Conservation (phyloP, 805 yeast species). For the Wickerhamomyces chambardii region DNA sequence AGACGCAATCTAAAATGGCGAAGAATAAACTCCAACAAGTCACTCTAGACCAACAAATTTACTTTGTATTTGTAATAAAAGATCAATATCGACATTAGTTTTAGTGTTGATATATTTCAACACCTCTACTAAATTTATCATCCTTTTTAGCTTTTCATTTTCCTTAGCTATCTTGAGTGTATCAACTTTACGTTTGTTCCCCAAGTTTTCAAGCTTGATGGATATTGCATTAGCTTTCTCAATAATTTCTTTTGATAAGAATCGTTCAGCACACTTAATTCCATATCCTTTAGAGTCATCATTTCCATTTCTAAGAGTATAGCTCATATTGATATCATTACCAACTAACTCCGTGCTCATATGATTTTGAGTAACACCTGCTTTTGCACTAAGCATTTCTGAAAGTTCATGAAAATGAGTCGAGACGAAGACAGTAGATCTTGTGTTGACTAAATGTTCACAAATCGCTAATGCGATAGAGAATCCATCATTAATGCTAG, state of each 20-base stretch:
- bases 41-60: slow-evolving; percentile 11
- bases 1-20: no score
- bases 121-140: slow-evolving; percentile 18
- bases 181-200: slow-evolving; percentile 3
- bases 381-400: slow-evolving; percentile 20
- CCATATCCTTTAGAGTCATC: slow-evolving; percentile 22
- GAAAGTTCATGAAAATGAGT: slow-evolving; percentile 39
- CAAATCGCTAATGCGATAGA: slow-evolving; percentile 37
- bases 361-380: slow-evolving; percentile 26
- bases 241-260: slow-evolving; percentile 18
- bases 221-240: slow-evolving; percentile 20
- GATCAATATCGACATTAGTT: slow-evolving; percentile 1
- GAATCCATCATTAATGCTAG: slow-evolving; percentile 42
- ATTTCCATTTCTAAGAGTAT: slow-evolving; percentile 15
- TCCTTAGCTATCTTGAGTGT: not conserved
- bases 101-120: slow-evolving; percentile 6
- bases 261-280: slow-evolving; percentile 16
- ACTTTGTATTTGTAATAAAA: slow-evolving; percentile 16
- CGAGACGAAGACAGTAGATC: slow-evolving; percentile 26
- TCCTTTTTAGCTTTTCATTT: slow-evolving; percentile 14
- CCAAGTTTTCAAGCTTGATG: not conserved
- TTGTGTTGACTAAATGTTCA: slow-evolving; percentile 23
- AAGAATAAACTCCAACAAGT: no score
- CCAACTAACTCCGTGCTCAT: slow-evolving; percentile 21
- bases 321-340: slow-evolving; percentile 20